Conservation (phyloP, 2,329 filamentous ascomycete species). For the Paecilomyces formosus region DNA sequence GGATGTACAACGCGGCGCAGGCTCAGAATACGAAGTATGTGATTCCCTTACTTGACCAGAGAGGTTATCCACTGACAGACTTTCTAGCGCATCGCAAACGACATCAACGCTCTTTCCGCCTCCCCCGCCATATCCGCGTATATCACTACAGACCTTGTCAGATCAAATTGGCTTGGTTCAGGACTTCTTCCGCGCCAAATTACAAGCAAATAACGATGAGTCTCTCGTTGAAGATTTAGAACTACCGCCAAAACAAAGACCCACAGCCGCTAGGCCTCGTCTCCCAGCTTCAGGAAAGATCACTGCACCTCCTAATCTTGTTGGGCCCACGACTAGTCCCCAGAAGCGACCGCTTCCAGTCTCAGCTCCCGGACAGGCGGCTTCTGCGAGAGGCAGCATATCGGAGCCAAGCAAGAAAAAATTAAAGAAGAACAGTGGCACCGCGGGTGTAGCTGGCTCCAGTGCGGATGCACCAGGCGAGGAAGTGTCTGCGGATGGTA, state of each 20-base stretch:
- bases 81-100: slow-evolving; percentile 34
- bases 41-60: slow-evolving; percentile 2
- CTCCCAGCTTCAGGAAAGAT: slow-evolving; percentile 42
- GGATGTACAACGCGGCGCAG: slow-evolving; percentile 79
- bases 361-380: slow-evolving; percentile 12
- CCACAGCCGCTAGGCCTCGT: slow-evolving; percentile 34
- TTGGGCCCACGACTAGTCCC: slow-evolving; percentile 28
- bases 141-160: slow-evolving; percentile 70
- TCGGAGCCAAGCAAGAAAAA: slow-evolving; percentile 37
- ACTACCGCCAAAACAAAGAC: slow-evolving; percentile 80
- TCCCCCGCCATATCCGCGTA: slow-evolving; percentile 65
- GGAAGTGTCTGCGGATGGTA: slow-evolving; percentile 22
- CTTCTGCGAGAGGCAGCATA: slow-evolving; percentile 17
- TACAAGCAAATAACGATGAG: slow-evolving; percentile 75
- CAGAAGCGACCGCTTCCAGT: slow-evolving; percentile 32
- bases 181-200: slow-evolving; percentile 83
- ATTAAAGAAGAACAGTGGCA: slow-evolving; percentile 32
- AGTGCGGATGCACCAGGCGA: slow-evolving; percentile 17
- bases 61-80: slow-evolving; percentile 5
- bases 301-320: slow-evolving; percentile 22
- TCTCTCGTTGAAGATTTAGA: slow-evolving; percentile 91
- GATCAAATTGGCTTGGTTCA: slow-evolving; percentile 80
- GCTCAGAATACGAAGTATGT: slow-evolving; percentile 59
- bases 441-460: slow-evolving; percentile 17
- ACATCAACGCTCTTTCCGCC: slow-evolving; percentile 53